Evolutionary conservation across 352 stramenopile species (phyloP).

Genomic region (Phytophthora sp.): DNA sequence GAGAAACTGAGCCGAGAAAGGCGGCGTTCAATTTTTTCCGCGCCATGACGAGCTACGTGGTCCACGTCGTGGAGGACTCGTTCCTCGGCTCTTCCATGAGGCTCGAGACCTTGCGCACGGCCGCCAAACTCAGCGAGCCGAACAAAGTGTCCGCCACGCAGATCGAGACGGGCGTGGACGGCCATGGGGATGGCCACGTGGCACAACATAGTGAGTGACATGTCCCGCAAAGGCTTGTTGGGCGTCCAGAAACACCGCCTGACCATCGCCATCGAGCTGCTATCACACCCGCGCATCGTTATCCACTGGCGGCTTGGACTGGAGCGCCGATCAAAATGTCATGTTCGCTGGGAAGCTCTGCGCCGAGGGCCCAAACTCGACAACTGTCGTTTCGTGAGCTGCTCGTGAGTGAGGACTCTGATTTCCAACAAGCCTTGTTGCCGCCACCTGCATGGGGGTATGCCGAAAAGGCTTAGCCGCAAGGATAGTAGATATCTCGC

Average conservation of each 20-base stretch:
- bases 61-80: conserved; percentile 68
- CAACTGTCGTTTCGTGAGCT: conserved; percentile 90
- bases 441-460: too few species aligned
- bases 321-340: conserved; percentile 20
- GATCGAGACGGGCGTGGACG: conserved; percentile 44
- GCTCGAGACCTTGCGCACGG: conserved; percentile 72
- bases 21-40: too few species aligned
- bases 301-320: conserved; percentile 72
- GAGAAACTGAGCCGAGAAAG: too few species aligned
- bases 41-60: conserved; percentile 45
- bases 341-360: conserved; percentile 30
- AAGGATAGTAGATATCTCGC: too few species aligned
- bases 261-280: conserved; percentile 79
- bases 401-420: too few species aligned
- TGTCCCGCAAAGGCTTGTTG: conserved; percentile 77
- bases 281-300: conserved; percentile 72
- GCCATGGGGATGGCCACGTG: conserved; percentile 53
- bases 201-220: conserved; percentile 59
- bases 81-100: too few species aligned
- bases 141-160: conserved; percentile 32
- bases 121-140: conserved; percentile 60
- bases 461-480: too few species aligned
- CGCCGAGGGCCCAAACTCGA: conserved; percentile 69
- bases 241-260: conserved; percentile 90
- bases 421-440: too few species aligned